A percentile compares a stretch with the other conserved stretches of the same genome.
These are phyloP conservation scores for Neoboletus magnificus DNA, from an alignment of 768 basidiomycete species.

Conservation along the genomic window DNA sequence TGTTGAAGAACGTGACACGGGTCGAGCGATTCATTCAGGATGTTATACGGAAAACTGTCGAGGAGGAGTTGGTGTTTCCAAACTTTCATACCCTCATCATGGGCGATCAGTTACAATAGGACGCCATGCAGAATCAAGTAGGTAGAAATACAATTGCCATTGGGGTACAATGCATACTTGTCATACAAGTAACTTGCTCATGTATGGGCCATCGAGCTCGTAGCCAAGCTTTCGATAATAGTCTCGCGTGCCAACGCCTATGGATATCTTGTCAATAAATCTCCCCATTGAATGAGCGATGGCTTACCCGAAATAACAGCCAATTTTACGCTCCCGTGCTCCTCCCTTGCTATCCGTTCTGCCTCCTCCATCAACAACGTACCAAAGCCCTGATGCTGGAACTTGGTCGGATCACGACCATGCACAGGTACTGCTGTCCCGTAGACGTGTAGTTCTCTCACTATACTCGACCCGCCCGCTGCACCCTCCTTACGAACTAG, in stretches of 20 bases:
- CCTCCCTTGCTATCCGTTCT: conserved; percentile 94
- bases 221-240: conserved; percentile 96
- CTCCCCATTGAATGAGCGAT: background rate
- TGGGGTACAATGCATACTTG: conserved; percentile 10
- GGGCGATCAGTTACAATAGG: conserved; percentile 34
- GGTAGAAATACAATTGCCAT: conserved; percentile 8
- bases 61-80: conserved; percentile 95
- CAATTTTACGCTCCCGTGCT: conserved; percentile 92
- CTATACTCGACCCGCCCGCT: conserved; percentile 86
- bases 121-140: background rate
- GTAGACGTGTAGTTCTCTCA: conserved; percentile 95
- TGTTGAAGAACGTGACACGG: conserved; percentile 91
- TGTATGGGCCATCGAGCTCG: conserved; percentile 94
- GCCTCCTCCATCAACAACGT: conserved; percentile 99
- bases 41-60: conserved; percentile 89
- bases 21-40: conserved; percentile 96
- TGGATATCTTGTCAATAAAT: conserved; percentile 1
- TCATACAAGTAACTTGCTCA: conserved; percentile 78
- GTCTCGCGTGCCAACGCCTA: conserved; percentile 93
- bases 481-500: conserved; percentile 65
- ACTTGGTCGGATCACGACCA: conserved; percentile 95
- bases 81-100: conserved; percentile 84
- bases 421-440: conserved; percentile 98
- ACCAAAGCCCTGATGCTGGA: conserved; percentile 97
- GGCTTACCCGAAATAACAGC: conserved; percentile 91